Evolutionary conservation across 768 basidiomycete species (phyloP), one percentile per base, ranked within the genome.

Genomic region (Boletellus ananas): DNA sequence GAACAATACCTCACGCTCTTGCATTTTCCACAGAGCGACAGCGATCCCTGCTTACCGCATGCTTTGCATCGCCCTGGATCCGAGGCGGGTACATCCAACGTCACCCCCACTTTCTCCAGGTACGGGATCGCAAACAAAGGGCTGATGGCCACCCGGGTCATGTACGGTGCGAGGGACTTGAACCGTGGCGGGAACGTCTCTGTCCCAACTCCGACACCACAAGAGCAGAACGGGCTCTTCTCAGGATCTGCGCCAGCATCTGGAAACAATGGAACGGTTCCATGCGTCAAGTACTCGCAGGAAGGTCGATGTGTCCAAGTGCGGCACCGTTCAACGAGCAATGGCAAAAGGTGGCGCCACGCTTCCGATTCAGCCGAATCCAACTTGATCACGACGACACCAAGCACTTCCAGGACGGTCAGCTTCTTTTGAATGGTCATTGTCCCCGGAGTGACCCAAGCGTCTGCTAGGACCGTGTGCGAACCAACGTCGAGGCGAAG

Each of bases 51-150:
- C 43, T 61, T 59, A 34, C 58, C 51, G 3, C 66, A 68, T 3
- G 56, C 43, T 14, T 16, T 47, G n/a, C 67, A 68, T 46, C 33
- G n/a, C 14, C 18, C 43, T 34, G 31, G 20, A 12, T 41, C 39
- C 7, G n/a, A 13, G 12, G 36, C 35, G 5, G 23, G 34, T 1
- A 5, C 38, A 4, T 47, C 34, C 27, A 7, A 33, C n/a, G 12
- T 1, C 13, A 52, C 47, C 2, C 62, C 66, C 17, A 76, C 57
- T 13, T 59, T 59, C 52, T 81, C 77, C 54, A 80, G 47, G 57
- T 76, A 80, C 6, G 79, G 69, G 14, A 77, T 72, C 0, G 76
- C 70, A 45, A 83, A 83, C 11, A 84, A 62, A 0, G 79, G 83
- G 2, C 74, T 69, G 34, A 85, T 63, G 0, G 79, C 83, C 5